These are phyloP conservation scores for Starmerella vitae DNA, from an alignment of 805 yeast species.

Conservation along the genomic window DNA sequence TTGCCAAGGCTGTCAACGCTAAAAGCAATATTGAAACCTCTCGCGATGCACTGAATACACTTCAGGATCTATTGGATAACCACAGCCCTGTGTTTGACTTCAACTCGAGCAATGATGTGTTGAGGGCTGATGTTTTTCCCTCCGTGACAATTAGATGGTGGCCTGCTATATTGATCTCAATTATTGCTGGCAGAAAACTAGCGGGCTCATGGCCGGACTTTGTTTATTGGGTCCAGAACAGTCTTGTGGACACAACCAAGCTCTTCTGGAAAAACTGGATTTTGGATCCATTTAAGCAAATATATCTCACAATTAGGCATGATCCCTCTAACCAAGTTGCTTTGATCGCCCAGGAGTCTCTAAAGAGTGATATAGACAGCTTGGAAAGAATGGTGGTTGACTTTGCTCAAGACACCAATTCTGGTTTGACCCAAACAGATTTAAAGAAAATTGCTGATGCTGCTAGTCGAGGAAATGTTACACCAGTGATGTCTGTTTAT, in stretches of 20 bases:
- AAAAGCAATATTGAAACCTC: constrained; percentile 5
- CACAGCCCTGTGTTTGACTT: neutral
- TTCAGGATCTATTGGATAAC: constrained; percentile 15
- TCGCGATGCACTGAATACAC: constrained; percentile 5
- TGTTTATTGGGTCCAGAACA: constrained; percentile 41
- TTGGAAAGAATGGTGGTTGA: constrained; percentile 80
- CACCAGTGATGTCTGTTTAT: constrained; percentile 65
- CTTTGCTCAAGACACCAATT: constrained; percentile 35
- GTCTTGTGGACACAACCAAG: constrained; percentile 45
- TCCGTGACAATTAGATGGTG: constrained; percentile 40
- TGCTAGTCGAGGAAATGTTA: constrained; percentile 59
- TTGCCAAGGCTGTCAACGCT: constrained; percentile 6
- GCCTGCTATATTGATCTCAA: constrained; percentile 39
- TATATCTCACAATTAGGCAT: constrained; percentile 68
- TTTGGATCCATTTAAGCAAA: constrained; percentile 54
- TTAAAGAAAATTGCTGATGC: constrained; percentile 19
- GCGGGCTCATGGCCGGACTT: constrained; percentile 44
- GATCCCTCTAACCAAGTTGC: constrained; percentile 65
- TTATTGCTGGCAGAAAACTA: constrained; percentile 26
- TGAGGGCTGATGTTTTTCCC: constrained; percentile 8
- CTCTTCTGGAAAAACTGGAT: constrained; percentile 80
- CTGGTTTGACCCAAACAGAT: constrained; percentile 7
- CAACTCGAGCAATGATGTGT: neutral
- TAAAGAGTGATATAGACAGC: constrained; percentile 64
- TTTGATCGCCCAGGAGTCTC: constrained; percentile 62